phyloP scores from a whole-genome alignment of 140 eudicot genomes.

The Ambrosia hybrid region DNA sequence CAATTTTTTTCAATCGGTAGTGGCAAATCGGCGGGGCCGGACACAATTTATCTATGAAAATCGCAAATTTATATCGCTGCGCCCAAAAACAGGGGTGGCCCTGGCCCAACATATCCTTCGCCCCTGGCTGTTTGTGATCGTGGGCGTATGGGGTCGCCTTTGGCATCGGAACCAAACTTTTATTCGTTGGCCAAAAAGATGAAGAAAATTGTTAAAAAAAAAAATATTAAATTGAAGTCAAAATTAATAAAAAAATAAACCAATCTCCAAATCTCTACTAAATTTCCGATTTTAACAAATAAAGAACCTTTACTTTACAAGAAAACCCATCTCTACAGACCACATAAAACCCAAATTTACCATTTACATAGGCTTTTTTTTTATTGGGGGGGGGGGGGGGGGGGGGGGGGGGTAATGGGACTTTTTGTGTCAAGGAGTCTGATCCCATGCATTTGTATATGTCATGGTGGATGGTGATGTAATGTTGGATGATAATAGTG shows the following conservation, averaged over 20 bases:
- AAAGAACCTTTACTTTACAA: conserved; percentile 23
- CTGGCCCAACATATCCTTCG: too few species aligned
- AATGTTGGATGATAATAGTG: conserved; percentile 46
- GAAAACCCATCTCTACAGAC: conserved; percentile 18
- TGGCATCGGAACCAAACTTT: too few species aligned
- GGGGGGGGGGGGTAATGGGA: too few species aligned
- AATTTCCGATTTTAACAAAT: conserved; percentile 11
- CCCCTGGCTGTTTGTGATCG: too few species aligned
- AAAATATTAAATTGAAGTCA: neutral
- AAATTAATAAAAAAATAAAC: neutral
- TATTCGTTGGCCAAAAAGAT: neutral
- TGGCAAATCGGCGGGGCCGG: too few species aligned
- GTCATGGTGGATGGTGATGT: conserved; percentile 58
- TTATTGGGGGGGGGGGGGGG: neutral
- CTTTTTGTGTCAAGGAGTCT: conserved; percentile 18
- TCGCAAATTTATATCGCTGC: too few species aligned
- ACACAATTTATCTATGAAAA: too few species aligned
- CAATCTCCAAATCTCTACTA: conserved; percentile 4
- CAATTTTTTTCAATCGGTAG: too few species aligned
- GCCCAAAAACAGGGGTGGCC: too few species aligned
- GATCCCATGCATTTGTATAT: conserved; percentile 47
- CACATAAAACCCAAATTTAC: conserved; percentile 12
- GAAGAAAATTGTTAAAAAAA: neutral
- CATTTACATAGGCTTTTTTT: conserved; percentile 4
- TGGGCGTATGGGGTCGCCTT: too few species aligned